Evolutionary conservation across 2,329 filamentous ascomycete species (phyloP).

Genomic region (Monilinia polystroma): DNA sequence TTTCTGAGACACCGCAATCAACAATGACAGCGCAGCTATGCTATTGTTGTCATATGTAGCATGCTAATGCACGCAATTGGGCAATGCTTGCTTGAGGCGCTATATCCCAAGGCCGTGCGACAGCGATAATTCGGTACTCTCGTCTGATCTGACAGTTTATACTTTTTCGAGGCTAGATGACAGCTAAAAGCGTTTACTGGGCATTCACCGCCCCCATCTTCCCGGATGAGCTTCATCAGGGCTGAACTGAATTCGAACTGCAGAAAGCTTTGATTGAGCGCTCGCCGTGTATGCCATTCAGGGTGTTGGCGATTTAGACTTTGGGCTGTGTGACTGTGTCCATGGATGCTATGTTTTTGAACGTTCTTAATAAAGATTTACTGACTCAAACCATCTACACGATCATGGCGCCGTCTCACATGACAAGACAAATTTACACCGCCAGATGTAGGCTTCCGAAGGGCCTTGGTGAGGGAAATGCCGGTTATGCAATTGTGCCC

Average conservation of each 20-base stretch:
- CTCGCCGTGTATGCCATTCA: conserved; percentile 16
- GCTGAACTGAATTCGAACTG: conserved; percentile 24
- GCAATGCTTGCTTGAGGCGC: conserved; percentile 26
- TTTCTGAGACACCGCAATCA: conserved; percentile 27
- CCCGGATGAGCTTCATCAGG: conserved; percentile 10
- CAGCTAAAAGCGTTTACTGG: conserved; percentile 18
- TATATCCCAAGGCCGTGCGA: conserved; percentile 27
- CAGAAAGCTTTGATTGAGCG: conserved; percentile 22
- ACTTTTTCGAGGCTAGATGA: conserved; percentile 16
- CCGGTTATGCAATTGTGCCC: conserved; percentile 16
- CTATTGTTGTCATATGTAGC: conserved; percentile 23
- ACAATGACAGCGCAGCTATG: conserved; percentile 31
- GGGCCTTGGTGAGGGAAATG: conserved; percentile 24
- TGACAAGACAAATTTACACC: conserved; percentile 35
- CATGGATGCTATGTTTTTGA: conserved; percentile 21
- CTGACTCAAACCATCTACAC: conserved; percentile 22
- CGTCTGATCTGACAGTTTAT: conserved; percentile 32
- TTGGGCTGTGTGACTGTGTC: not conserved
- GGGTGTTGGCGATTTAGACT: conserved; percentile 1
- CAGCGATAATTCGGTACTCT: conserved; percentile 22
- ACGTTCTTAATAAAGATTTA: conserved; percentile 13
- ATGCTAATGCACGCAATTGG: conserved; percentile 38
- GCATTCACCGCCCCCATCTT: conserved; percentile 21
- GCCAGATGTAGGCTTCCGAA: conserved; percentile 38
- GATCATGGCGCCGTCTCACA: conserved; percentile 30